Conservation (phyloP, 2,329 filamentous ascomycete species). For the Aspergillus japonicus region DNA sequence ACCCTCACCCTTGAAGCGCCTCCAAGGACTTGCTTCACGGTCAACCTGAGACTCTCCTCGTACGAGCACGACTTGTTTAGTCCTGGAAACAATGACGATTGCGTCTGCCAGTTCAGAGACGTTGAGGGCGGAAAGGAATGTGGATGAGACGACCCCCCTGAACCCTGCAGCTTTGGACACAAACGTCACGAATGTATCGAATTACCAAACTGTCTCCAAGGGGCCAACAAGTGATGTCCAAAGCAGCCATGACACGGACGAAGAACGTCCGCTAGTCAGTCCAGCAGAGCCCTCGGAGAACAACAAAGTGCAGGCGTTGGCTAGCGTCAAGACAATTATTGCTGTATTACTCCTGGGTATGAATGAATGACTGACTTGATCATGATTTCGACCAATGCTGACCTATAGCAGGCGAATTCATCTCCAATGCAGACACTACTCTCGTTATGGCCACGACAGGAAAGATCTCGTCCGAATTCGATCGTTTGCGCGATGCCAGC, state of each 20-base stretch:
- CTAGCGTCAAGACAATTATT: constrained; percentile 26
- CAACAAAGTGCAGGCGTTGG: constrained; percentile 10
- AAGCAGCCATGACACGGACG: constrained; percentile 2
- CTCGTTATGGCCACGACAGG: constrained; percentile 67
- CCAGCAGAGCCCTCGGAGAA: neutral
- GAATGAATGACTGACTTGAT: neutral
- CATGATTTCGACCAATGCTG: neutral
- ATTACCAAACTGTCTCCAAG: constrained; percentile 8
- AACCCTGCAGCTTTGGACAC: neutral
- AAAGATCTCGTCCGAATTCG: constrained; percentile 61
- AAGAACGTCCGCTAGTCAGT: constrained; percentile 2
- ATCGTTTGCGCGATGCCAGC: constrained; percentile 55
- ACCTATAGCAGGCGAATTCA: constrained; percentile 55
- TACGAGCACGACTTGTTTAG: neutral
- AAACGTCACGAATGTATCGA: neutral
- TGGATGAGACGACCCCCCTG: constrained; percentile 3
- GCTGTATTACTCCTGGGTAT: constrained; percentile 32
- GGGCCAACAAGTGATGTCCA: neutral
- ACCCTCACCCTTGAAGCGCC: neutral
- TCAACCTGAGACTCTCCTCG: neutral
- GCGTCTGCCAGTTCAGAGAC: neutral
- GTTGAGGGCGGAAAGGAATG: neutral
- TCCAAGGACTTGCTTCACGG: neutral
- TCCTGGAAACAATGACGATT: neutral
- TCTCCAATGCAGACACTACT: constrained; percentile 63